Percentiles rank a stretch among this genome's conserved stretches.
These are phyloP conservation scores for Mycena rosella DNA, from an alignment of 768 basidiomycete genomes.

Conservation along the genomic window DNA sequence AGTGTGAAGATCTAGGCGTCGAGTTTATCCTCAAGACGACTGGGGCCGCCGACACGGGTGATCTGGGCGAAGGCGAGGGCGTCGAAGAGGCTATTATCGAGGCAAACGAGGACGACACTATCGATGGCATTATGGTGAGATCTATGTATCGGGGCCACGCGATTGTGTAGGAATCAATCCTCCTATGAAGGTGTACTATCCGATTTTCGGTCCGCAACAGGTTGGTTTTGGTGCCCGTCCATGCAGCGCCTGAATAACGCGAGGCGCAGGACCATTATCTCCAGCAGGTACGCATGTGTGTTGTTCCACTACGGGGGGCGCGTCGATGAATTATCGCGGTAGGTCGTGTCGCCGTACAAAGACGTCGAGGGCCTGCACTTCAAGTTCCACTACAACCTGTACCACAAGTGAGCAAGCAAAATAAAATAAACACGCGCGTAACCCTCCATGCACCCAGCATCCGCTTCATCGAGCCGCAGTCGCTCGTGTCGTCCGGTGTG, in stretches of 20 bases:
- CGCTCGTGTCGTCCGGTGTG: conserved; percentile 65
- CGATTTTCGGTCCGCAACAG: conserved; percentile 92
- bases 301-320: neutral
- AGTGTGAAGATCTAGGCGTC: conserved; percentile 91
- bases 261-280: conserved; percentile 88
- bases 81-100: conserved; percentile 97
- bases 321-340: conserved; percentile 17
- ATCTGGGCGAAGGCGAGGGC: conserved; percentile 83
- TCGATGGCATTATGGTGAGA: conserved; percentile 96
- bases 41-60: conserved; percentile 69
- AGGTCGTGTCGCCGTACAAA: conserved; percentile 96
- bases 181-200: conserved; percentile 85
- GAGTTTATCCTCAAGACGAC: conserved; percentile 84
- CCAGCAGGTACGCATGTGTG: conserved; percentile 76
- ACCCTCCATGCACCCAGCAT: conserved; percentile 66
- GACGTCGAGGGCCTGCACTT: conserved; percentile 98
- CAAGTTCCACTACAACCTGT: conserved; percentile 95
- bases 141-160: neutral
- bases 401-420: conserved; percentile 84
- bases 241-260: conserved; percentile 22
- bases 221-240: conserved; percentile 55
- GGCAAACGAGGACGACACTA: conserved; percentile 87
- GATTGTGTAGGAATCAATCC: neutral
- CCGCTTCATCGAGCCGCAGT: conserved; percentile 88
- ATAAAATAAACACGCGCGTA: neutral